phyloP scores from a whole-genome alignment of 495 filamentous ascomycete genomes.

The Lasiosphaeria hispida region DNA sequence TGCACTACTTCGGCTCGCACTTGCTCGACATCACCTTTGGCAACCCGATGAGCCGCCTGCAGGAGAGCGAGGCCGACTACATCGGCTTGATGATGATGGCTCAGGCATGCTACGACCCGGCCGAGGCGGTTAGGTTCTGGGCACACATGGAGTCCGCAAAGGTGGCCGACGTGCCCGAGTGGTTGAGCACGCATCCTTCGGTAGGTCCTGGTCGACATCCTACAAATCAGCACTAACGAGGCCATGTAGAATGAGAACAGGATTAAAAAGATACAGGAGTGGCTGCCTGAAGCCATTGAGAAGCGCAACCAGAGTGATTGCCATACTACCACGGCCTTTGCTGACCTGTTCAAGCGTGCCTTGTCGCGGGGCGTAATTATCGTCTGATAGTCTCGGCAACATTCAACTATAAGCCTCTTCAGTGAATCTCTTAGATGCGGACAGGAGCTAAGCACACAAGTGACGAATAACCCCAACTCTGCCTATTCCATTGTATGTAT shows the following conservation, averaged over 20 bases:
- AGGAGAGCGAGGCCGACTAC: slow-evolving; percentile 73
- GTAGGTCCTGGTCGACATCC: slow-evolving; percentile 41
- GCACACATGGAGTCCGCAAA: slow-evolving; percentile 64
- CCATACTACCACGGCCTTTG: slow-evolving; percentile 34
- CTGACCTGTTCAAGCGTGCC: slow-evolving; percentile 37
- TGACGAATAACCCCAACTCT: too few relatives aligned
- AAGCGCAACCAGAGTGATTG: slow-evolving; percentile 55
- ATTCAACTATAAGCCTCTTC: neutral
- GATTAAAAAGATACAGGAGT: slow-evolving; percentile 66
- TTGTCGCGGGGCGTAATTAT: slow-evolving; percentile 24
- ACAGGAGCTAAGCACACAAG: too few relatives aligned
- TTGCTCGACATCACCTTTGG: slow-evolving; percentile 62
- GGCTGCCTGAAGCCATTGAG: slow-evolving; percentile 58
- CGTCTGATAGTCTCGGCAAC: neutral
- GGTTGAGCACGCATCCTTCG: slow-evolving; percentile 83
- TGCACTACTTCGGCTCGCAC: slow-evolving; percentile 39
- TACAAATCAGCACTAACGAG: slow-evolving; percentile 2
- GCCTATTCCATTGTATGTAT: too few relatives aligned
- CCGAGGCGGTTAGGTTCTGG: slow-evolving; percentile 73
- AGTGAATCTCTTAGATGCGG: too few relatives aligned
- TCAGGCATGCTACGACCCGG: slow-evolving; percentile 65
- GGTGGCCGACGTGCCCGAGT: slow-evolving; percentile 62
- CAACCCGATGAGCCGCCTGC: slow-evolving; percentile 66
- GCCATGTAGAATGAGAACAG: slow-evolving; percentile 58
- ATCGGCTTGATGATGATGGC: slow-evolving; percentile 76